Evolutionary conservation across 1,284 basidiomycete genomes (phyloP).

Genomic region (Lignosus rhinocerotis): DNA sequence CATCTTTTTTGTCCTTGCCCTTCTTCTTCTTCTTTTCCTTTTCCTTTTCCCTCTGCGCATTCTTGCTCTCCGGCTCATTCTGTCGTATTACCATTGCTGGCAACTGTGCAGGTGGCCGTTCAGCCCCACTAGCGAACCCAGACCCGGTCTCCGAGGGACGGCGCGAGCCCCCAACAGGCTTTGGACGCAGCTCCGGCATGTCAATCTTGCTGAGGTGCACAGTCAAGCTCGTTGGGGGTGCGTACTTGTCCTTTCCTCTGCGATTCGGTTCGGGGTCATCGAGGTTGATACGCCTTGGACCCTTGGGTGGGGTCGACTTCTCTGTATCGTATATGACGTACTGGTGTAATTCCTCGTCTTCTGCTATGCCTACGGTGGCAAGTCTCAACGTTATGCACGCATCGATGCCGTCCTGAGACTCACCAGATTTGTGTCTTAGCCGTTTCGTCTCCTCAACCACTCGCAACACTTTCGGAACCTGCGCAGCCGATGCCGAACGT

Average conservation of each 20-base stretch:
- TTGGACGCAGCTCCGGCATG: conserved; percentile 77
- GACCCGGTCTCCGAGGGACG: conserved; percentile 7
- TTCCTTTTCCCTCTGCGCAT: not conserved
- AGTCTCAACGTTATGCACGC: not conserved
- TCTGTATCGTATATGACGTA: conserved; percentile 71
- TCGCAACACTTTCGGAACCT: conserved; percentile 76
- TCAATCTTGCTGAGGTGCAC: conserved; percentile 81
- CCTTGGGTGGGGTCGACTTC: conserved; percentile 40
- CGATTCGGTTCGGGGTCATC: conserved; percentile 42
- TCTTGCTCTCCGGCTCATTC: too few species aligned
- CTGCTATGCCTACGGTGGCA: conserved; percentile 42
- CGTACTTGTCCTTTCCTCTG: conserved; percentile 49
- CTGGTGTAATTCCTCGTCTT: conserved; percentile 71
- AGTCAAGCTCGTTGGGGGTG: conserved; percentile 63
- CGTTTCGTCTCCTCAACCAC: conserved; percentile 81
- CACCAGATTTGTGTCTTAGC: conserved; percentile 69
- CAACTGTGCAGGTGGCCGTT: not conserved
- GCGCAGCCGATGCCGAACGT: conserved; percentile 58
- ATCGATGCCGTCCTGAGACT: conserved; percentile 8
- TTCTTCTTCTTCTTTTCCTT: conserved; percentile 4
- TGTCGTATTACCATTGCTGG: conserved; percentile 22
- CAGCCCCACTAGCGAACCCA: not conserved
- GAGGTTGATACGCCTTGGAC: conserved; percentile 68
- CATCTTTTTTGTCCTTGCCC: conserved; percentile 2
- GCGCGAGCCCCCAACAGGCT: conserved; percentile 9